These are phyloP conservation scores for Floccularia luteovirens DNA, from an alignment of 768 basidiomycete species.

Conservation along the genomic window DNA sequence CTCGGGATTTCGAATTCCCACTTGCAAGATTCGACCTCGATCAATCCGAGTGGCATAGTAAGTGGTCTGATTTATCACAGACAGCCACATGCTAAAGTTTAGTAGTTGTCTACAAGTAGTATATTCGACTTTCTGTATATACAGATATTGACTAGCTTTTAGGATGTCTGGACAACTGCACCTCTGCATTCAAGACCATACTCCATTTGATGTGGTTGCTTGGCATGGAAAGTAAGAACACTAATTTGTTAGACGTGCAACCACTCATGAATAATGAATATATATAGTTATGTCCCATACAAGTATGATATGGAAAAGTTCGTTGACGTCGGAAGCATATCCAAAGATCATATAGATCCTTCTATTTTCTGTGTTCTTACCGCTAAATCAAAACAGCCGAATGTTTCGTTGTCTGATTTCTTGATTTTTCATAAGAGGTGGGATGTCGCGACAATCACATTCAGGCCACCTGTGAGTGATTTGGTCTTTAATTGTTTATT, in stretches of 20 bases:
- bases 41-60: background rate
- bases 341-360: conserved; percentile 64
- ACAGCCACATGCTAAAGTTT: background rate
- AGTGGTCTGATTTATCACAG: too few species aligned
- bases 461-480: conserved; percentile 46
- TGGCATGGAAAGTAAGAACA: conserved; percentile 53
- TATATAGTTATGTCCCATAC: conserved; percentile 51
- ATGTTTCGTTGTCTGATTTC: conserved; percentile 55
- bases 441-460: conserved; percentile 53
- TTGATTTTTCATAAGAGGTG: conserved; percentile 58
- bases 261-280: too few species aligned
- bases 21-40: conserved; percentile 41
- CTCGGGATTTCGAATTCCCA: conserved; percentile 57
- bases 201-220: conserved; percentile 67
- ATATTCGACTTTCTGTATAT: too few species aligned
- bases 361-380: conserved; percentile 66
- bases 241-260: background rate
- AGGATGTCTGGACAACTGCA: conserved; percentile 51
- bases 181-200: conserved; percentile 49
- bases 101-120: conserved; percentile 1
- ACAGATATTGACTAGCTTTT: too few species aligned
- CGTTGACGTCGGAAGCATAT: conserved; percentile 54
- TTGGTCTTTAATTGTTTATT: background rate
- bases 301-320: conserved; percentile 64
- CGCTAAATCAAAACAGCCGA: conserved; percentile 51